Conservation (phyloP, 768 basidiomycete genomes). For the Rhodotorula kratochvilovae region DNA sequence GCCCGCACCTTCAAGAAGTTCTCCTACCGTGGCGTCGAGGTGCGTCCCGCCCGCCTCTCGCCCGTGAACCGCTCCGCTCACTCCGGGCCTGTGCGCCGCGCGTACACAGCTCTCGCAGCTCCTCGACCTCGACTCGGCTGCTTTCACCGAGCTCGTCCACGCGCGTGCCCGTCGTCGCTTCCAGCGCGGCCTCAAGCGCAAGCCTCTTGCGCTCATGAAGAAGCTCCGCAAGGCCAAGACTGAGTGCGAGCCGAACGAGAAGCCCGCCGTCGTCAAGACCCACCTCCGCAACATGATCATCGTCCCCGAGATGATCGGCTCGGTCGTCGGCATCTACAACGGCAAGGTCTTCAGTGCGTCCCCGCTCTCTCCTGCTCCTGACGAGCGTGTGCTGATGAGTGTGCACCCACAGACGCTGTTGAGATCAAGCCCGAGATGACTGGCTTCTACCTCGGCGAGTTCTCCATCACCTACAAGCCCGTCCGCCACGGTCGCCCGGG, state of each 20-base stretch:
- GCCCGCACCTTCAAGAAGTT: slow-evolving; percentile 96
- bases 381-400: neutral
- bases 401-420: slow-evolving; percentile 56
- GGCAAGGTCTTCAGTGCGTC: slow-evolving; percentile 65
- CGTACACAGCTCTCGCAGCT: slow-evolving; percentile 74
- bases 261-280: slow-evolving; percentile 97
- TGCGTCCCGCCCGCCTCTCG: slow-evolving; percentile 6
- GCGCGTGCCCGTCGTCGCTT: slow-evolving; percentile 97
- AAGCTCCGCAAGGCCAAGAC: slow-evolving; percentile 99
- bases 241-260: slow-evolving; percentile 97
- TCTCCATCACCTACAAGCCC: slow-evolving; percentile 57
- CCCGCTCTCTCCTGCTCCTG: neutral
- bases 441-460: slow-evolving; percentile 96
- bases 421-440: slow-evolving; percentile 99
- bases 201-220: slow-evolving; percentile 97
- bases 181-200: slow-evolving; percentile 97
- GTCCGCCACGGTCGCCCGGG: slow-evolving; percentile 99
- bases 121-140: slow-evolving; percentile 90
- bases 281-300: slow-evolving; percentile 98
- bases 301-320: slow-evolving; percentile 99
- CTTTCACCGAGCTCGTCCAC: slow-evolving; percentile 73
- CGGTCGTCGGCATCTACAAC: slow-evolving; percentile 96
- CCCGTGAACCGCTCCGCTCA: neutral
- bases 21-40: slow-evolving; percentile 91
- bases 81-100: neutral